A percentile compares a stretch with the other conserved stretches of the same genome.
Conservation (phyloP, 2,329 filamentous ascomycete species). For the Colletotrichum sublineola region DNA sequence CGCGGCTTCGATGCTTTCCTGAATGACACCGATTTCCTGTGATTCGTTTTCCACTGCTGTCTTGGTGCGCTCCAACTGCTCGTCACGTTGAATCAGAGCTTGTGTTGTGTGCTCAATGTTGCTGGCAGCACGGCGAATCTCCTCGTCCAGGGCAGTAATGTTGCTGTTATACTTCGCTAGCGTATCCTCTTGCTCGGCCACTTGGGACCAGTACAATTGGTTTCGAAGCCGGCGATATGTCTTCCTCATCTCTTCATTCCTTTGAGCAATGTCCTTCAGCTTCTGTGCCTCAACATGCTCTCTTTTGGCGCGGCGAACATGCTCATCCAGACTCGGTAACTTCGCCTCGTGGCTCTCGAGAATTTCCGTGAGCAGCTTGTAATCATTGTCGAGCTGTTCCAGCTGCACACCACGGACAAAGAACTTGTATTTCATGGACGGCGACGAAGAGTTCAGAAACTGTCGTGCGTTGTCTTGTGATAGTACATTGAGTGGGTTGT, state of each 20-base stretch:
- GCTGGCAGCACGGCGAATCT: slow-evolving; percentile 54
- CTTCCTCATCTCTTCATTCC: slow-evolving; percentile 62
- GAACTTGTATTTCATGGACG: slow-evolving; percentile 92
- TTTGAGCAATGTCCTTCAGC: slow-evolving; percentile 49
- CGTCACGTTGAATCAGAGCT: slow-evolving; percentile 49
- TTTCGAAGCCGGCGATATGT: slow-evolving; percentile 70
- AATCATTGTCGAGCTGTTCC: slow-evolving; percentile 92
- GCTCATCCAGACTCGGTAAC: slow-evolving; percentile 70
- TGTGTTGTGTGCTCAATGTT: slow-evolving; percentile 60
- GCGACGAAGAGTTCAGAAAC: slow-evolving; percentile 88
- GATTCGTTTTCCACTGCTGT: slow-evolving; percentile 7
- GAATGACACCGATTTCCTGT: slow-evolving; percentile 16
- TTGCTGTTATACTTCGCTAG: slow-evolving; percentile 53
- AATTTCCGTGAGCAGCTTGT: slow-evolving; percentile 83
- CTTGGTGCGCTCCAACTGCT: slow-evolving; percentile 28
- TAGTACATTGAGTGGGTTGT: slow-evolving; percentile 95
- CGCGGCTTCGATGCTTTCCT: slow-evolving; percentile 18
- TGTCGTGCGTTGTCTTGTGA: slow-evolving; percentile 96
- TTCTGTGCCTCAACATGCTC: slow-evolving; percentile 53
- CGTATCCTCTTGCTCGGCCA: slow-evolving; percentile 78
- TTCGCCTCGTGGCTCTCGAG: slow-evolving; percentile 79
- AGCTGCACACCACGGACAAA: slow-evolving; percentile 96
- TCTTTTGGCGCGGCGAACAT: slow-evolving; percentile 71
- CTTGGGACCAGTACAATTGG: slow-evolving; percentile 89
- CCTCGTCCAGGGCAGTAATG: slow-evolving; percentile 50